phyloP scores from a whole-genome alignment of 2,329 filamentous ascomycete species.

The Clarireedia sp. region DNA sequence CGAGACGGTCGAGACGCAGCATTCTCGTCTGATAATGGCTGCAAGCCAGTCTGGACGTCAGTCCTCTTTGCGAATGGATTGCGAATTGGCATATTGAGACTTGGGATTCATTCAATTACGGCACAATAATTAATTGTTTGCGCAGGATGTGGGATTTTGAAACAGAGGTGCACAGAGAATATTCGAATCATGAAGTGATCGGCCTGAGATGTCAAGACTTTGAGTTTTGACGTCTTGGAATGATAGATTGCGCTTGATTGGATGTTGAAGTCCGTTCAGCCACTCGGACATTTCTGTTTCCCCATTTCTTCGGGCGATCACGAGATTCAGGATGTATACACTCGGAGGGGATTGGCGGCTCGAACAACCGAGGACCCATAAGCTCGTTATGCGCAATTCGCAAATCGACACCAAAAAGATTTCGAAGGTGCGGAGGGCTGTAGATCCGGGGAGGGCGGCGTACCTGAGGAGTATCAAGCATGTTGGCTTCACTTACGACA shows the following conservation, averaged over 20 bases:
- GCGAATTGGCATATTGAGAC: conserved; percentile 32
- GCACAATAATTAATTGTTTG: conserved; percentile 5
- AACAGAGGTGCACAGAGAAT: background rate
- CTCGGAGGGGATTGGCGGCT: background rate
- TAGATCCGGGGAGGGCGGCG: too few species aligned
- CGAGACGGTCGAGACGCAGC: conserved; percentile 35
- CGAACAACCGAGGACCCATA: conserved; percentile 1
- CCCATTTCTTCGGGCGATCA: conserved; percentile 8
- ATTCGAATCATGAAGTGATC: background rate
- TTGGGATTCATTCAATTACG: background rate
- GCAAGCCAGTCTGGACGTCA: conserved; percentile 26
- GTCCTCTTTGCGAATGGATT: conserved; percentile 62
- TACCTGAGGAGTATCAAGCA: too few species aligned
- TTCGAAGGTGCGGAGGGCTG: background rate
- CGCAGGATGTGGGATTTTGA: background rate
- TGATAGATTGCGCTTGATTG: conserved; percentile 2
- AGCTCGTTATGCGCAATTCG: background rate
- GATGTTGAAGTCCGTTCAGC: conserved; percentile 2
- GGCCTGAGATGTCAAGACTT: background rate
- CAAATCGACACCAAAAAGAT: background rate
- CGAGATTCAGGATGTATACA: background rate
- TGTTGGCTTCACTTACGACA: too few species aligned
- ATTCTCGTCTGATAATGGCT: conserved; percentile 42
- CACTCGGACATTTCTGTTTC: conserved; percentile 6
- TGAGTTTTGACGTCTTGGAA: background rate